Evolutionary conservation across 331 rosid species (phyloP).

Genomic region (Pyracantha coccinea): DNA sequence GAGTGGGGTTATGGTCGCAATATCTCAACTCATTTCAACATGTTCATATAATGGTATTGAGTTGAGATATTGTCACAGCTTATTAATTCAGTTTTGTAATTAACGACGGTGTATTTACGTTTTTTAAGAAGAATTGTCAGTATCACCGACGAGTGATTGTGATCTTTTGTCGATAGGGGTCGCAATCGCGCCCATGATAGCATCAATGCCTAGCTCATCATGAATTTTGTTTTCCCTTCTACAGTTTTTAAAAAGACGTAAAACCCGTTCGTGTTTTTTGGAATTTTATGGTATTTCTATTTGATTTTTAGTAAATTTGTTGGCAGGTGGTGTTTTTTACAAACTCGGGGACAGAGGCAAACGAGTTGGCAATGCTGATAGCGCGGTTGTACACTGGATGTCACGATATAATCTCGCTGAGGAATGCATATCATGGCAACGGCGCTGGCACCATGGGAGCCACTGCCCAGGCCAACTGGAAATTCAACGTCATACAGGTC

Average conservation of each 20-base stretch:
- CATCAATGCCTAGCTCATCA: background rate
- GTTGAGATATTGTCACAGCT: background rate
- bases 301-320: background rate
- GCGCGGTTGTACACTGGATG: conserved; percentile 70
- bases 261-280: background rate
- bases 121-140: background rate
- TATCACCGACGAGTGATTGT: background rate
- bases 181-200: background rate
- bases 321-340: conserved; percentile 83
- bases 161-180: background rate
- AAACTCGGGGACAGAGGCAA: conserved; percentile 98
- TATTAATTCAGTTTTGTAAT: background rate
- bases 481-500: conserved; percentile 76
- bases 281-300: background rate
- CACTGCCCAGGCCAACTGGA: conserved; percentile 91
- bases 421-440: conserved; percentile 92
- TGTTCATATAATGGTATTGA: no score
- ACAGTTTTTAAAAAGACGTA: background rate
- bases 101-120: background rate
- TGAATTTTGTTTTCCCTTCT: background rate
- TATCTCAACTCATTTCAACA: background rate
- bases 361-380: conserved; percentile 79
- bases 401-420: conserved; percentile 79
- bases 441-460: conserved; percentile 89
- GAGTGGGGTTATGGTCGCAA: background rate